Base-by-base conservation (phyloP, 2,329 filamentous ascomycete species). In the Venturia oleaginea region DNA sequence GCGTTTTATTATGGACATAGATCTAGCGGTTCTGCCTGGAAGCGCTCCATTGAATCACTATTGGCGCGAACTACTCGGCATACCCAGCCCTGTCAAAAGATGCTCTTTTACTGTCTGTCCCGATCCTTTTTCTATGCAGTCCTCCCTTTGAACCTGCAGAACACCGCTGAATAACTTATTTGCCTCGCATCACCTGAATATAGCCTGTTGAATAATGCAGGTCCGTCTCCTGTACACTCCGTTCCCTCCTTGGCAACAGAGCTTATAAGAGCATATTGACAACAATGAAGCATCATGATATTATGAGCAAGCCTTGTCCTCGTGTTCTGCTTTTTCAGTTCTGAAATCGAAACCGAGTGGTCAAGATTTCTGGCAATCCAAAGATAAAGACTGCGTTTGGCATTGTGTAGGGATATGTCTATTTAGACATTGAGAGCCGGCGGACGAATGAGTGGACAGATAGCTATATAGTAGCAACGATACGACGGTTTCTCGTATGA, bases 11-110 rank as follows among this genome's bases (percentile, higher is more conserved):
- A 34, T 34, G 30, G 51, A 34, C 51, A 57, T 34, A 34, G 4
- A 34, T 34, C 51, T 34, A 57, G 51, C 27, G 51, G 51, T 57
- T 57, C 51, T 57, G 51, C 51, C 51, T 22, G 51, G 51, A 57
- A 57, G 51, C 51, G 51, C 51, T 57, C 27, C 51, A 57, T 34
- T 27, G 51, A 57, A 57, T 57, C 51, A 57, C 51, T 57, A 11
- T 34, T 57, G 34, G 51, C 51, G 51, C 27, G 17, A 3, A 8
- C 32, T 34, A 55, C 51, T 55, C 24, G 51, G 51, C 51, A 37
- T 57, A 57, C 24, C 46, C 17, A 57, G 51, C 51, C 27, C n/a
- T 57, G 30, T 57, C 15, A 32, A 34, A 30, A 57, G 0, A n/a
- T 57, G 51, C 30, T 32, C 51, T 34, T n/a, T 19, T 57, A 8